Evolutionary conservation across 1,139 yeast genomes (phyloP), one percentile per base, ranked within the genome.

Genomic region (Chernovozyma aurita): DNA sequence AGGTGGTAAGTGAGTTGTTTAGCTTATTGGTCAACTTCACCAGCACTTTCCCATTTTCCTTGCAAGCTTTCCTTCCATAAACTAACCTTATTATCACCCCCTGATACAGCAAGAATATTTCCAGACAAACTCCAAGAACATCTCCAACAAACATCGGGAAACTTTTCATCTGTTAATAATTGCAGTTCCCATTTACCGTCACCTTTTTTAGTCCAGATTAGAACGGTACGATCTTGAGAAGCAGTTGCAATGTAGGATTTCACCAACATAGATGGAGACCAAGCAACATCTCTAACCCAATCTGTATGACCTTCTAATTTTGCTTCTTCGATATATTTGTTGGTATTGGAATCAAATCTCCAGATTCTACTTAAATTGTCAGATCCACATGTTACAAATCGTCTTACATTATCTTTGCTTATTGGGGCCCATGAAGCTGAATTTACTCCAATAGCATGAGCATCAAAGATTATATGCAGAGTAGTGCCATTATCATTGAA

Each of bases 261-360:
- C 33, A 87, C 76, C 43, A 92, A 71, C 31, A 86, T 80, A 1
- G 95, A 82, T 33, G 97, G 96, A 14, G 96, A 87, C 98, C 98
- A 92, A 6, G 95, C 90, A 41, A 92, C 97, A 59, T 92, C 99
- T 58, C 98, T 80, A 26, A 92, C 97, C 98, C 98, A 94, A 62
- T 92, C 98, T 16, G 86, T 71, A 59, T 94, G 98, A 30, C 97
- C 98, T 47, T 81, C 83, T 40, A 92, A 73, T 31, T 77, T 74
- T 30, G 83, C 81, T 59, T 92, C 97, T 52, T 81, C 75, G 21
- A 73, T 70, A 55, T 85, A 88, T 20, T 76, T 73, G 49, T 73
- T 72, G 27, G 66, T 59, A 11, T 70, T 66, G 4, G 78, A 52
- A 46, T 82, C 85, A 50, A 64, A 80, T 51, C 72, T 76, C 99